Conservation (phyloP, 2,329 filamentous ascomycete genomes). For the Purpureocillium lavendulum region DNA sequence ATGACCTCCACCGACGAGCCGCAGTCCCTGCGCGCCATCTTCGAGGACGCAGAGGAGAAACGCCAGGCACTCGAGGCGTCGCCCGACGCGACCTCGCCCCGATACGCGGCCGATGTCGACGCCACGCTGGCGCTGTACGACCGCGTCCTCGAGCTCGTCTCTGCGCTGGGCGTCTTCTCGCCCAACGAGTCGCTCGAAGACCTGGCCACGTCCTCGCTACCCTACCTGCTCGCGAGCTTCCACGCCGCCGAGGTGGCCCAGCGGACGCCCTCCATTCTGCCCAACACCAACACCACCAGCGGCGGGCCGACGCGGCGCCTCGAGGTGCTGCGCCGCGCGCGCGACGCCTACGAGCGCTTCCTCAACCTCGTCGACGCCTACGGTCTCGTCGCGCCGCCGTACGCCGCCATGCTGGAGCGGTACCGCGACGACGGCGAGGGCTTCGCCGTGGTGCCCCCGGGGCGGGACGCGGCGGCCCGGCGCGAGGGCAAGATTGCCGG, state of each 20-base stretch:
- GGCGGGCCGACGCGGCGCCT: too few species aligned
- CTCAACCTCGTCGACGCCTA: constrained; percentile 73
- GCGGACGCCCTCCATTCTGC: constrained; percentile 46
- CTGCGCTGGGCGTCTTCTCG: constrained; percentile 75
- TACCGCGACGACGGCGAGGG: constrained; percentile 64
- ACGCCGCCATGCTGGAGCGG: constrained; percentile 61
- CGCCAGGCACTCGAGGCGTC: constrained; percentile 52
- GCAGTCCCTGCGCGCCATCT: constrained; percentile 41
- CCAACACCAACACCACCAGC: neutral
- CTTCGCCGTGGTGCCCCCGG: constrained; percentile 63
- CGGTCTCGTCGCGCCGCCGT: constrained; percentile 54
- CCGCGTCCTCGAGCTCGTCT: constrained; percentile 61
- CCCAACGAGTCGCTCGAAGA: constrained; percentile 86
- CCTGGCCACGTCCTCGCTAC: constrained; percentile 72
- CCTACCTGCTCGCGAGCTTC: constrained; percentile 74
- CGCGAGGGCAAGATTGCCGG: constrained; percentile 79
- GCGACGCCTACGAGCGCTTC: constrained; percentile 69
- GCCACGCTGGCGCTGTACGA: constrained; percentile 63
- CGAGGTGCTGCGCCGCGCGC: constrained; percentile 51
- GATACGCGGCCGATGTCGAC: constrained; percentile 60
- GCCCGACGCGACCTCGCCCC: constrained; percentile 55
- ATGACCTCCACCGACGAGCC: constrained; percentile 33
- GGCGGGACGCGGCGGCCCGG: constrained; percentile 51
- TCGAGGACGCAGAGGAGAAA: constrained; percentile 40
- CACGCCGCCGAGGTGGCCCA: constrained; percentile 73